Conservation (phyloP, 208 protist species). For the Trypanosoma congolense region DNA sequence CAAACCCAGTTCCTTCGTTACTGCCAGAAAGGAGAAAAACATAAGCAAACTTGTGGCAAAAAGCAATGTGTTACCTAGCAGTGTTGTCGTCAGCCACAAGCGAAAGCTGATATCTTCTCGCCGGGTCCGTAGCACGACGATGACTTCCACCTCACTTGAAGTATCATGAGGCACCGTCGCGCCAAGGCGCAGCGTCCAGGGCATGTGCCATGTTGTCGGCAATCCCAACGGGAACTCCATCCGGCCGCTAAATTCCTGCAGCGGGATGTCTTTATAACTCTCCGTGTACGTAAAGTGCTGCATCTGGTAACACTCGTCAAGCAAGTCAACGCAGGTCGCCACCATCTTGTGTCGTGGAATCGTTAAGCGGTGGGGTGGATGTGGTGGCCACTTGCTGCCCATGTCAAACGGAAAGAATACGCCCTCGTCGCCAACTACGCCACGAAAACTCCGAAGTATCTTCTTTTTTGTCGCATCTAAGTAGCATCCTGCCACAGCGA, state of each 20-base stretch:
- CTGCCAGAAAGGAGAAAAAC: constrained; percentile 14
- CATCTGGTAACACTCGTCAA: constrained; percentile 23
- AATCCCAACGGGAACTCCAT: constrained; percentile 9
- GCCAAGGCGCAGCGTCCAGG: constrained; percentile 16
- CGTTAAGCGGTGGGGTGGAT: neutral
- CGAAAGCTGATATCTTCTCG: constrained; percentile 1
- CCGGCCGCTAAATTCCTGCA: constrained; percentile 13
- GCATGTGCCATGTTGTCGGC: constrained; percentile 6
- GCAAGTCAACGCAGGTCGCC: constrained; percentile 16
- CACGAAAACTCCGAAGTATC: constrained; percentile 3
- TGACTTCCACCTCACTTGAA: constrained; percentile 14
- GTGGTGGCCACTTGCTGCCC: neutral
- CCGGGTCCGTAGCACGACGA: constrained; percentile 11
- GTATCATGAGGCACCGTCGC: constrained; percentile 18
- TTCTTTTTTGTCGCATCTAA: constrained; percentile 1
- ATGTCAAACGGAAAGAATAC: constrained; percentile 16
- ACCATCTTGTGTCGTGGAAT: constrained; percentile 9
- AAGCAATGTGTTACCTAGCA: constrained; percentile 11
- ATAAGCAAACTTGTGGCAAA: neutral
- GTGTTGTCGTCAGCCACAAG: constrained; percentile 9
- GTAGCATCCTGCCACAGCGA: constrained; percentile 16
- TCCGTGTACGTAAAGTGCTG: constrained; percentile 21
- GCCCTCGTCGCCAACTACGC: constrained; percentile 3
- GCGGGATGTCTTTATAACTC: constrained; percentile 26
- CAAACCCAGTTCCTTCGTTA: constrained; percentile 18